Conservation (phyloP, 495 filamentous ascomycete genomes). For the Talaromyces wortmannii region DNA sequence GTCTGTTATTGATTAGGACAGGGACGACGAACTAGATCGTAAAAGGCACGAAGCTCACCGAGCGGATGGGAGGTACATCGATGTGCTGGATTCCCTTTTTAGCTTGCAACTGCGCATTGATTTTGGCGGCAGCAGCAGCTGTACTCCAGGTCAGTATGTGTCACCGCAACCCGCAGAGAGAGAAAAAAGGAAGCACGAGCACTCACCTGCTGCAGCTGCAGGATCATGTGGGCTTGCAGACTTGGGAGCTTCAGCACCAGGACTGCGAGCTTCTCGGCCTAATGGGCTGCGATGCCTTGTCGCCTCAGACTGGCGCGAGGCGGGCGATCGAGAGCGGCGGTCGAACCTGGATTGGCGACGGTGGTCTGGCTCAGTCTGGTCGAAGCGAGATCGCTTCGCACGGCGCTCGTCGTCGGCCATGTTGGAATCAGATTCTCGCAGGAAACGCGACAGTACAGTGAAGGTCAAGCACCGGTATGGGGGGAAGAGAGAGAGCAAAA, state of each 20-base stretch:
- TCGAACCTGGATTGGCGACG: conserved; percentile 71
- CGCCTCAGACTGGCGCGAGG: conserved; percentile 51
- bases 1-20: conserved; percentile 30
- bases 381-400: conserved; percentile 84
- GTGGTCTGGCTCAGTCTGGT: conserved; percentile 75
- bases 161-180: not conserved
- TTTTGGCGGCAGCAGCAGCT: conserved; percentile 90
- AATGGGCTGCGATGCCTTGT: conserved; percentile 77
- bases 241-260: conserved; percentile 29
- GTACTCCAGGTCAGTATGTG: conserved; percentile 15
- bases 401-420: conserved; percentile 81
- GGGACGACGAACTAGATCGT: not conserved
- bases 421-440: not conserved
- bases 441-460: not conserved
- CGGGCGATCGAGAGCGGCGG: conserved; percentile 78
- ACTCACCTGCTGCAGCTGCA: conserved; percentile 77
- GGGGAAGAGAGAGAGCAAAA: not conserved
- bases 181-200: not conserved
- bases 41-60: conserved; percentile 31
- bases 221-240: conserved; percentile 53
- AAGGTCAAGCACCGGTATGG: not conserved
- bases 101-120: conserved; percentile 87
- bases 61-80: conserved; percentile 82
- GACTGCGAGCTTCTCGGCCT: conserved; percentile 48
- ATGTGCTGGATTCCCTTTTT: conserved; percentile 92